phyloP scores from a whole-genome alignment of 2,329 filamentous ascomycete genomes.

The Penicillium freii region DNA sequence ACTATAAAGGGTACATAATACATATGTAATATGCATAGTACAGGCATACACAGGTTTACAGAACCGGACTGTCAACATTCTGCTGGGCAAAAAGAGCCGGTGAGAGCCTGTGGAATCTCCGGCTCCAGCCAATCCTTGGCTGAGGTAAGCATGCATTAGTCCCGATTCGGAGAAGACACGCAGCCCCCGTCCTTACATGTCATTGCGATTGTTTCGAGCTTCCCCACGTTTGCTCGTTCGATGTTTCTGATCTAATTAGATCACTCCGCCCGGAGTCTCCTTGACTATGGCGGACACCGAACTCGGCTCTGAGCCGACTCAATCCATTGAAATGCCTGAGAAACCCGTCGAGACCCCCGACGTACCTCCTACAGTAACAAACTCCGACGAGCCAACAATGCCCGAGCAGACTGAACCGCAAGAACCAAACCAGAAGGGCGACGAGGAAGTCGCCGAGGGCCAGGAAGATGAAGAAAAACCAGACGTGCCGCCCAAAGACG shows the following conservation, averaged over 20 bases:
- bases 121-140: not conserved
- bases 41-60: not conserved
- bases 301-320: slow-evolving; percentile 35
- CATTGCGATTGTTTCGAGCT: slow-evolving; percentile 6
- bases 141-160: slow-evolving; percentile 24
- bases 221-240: slow-evolving; percentile 18
- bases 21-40: no score
- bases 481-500: slow-evolving; percentile 27
- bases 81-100: not conserved
- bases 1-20: not conserved
- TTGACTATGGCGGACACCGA: slow-evolving; percentile 45
- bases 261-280: slow-evolving; percentile 37
- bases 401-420: slow-evolving; percentile 31
- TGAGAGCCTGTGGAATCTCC: not conserved
- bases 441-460: slow-evolving; percentile 9
- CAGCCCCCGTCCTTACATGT: slow-evolving; percentile 21
- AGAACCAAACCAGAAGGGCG: slow-evolving; percentile 26
- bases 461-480: slow-evolving; percentile 25
- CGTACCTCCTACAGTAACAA: slow-evolving; percentile 26
- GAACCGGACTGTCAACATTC: not conserved
- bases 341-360: slow-evolving; percentile 32
- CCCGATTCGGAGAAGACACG: slow-evolving; percentile 34
- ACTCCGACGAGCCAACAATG: slow-evolving; percentile 34
- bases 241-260: slow-evolving; percentile 26
- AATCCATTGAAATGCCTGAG: slow-evolving; percentile 24